phyloP scores from a whole-genome alignment of 2,329 filamentous ascomycete genomes.

The Lachnellula subtilissima region DNA sequence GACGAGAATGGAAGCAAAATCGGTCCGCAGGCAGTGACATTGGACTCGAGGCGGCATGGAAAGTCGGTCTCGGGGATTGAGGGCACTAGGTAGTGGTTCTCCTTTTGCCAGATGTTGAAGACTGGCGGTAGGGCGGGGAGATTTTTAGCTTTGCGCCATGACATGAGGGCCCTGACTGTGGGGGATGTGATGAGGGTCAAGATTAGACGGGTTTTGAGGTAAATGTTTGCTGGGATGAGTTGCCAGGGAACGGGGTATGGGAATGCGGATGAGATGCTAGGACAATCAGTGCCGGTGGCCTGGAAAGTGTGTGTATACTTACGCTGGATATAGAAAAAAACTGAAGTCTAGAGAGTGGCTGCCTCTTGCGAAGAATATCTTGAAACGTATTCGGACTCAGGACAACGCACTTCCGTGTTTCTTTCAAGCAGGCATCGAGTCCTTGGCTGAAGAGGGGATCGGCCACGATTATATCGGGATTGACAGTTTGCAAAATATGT shows the following conservation, averaged over 20 bases:
- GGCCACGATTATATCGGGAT: conserved; percentile 38
- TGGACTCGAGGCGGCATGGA: conserved; percentile 36
- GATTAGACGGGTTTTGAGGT: conserved; percentile 31
- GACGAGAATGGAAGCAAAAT: conserved; percentile 36
- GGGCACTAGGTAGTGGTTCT: conserved; percentile 25
- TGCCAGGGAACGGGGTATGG: conserved; percentile 43
- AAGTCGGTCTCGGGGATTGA: conserved; percentile 28
- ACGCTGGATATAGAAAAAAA: conserved; percentile 39
- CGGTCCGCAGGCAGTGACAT: conserved; percentile 43
- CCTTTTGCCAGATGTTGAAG: conserved; percentile 29
- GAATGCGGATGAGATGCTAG: conserved; percentile 40
- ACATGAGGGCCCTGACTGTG: conserved; percentile 19
- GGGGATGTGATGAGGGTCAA: conserved; percentile 17
- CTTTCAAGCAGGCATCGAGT: conserved; percentile 38
- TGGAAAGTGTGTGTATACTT: conserved; percentile 17
- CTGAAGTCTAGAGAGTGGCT: conserved; percentile 32
- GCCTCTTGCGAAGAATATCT: conserved; percentile 36
- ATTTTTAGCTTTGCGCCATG: conserved; percentile 24
- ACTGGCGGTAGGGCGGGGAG: conserved; percentile 22
- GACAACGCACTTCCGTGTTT: conserved; percentile 33
- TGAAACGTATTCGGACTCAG: conserved; percentile 43
- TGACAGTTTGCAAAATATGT: conserved; percentile 34
- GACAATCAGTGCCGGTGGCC: conserved; percentile 21
- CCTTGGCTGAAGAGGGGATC: conserved; percentile 42
- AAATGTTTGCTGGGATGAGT: conserved; percentile 39